Evolutionary conservation across 495 filamentous ascomycete species (phyloP).

Genomic region (Daldinia childiae): DNA sequence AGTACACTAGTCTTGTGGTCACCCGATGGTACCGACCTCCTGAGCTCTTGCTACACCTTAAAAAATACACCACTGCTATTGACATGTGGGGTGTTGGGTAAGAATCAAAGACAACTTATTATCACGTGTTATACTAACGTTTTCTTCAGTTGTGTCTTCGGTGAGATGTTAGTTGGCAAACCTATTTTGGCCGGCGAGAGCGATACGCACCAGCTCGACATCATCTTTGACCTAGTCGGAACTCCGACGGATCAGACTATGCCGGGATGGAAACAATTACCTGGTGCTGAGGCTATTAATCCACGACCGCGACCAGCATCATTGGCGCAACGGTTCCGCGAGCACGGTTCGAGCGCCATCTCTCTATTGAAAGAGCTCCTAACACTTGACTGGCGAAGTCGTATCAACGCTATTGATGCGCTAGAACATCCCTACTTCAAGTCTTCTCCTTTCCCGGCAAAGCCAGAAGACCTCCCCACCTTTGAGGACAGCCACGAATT

Average conservation of each 20-base stretch:
- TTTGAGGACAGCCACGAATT: conserved; percentile 97
- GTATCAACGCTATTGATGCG: conserved; percentile 95
- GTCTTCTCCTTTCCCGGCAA: conserved; percentile 77
- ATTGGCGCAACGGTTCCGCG: conserved; percentile 74
- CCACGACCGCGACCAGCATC: conserved; percentile 72
- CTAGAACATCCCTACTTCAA: conserved; percentile 92
- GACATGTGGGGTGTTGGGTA: conserved; percentile 99
- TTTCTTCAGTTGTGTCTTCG: conserved; percentile 83
- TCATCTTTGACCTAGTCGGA: conserved; percentile 94
- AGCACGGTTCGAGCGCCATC: conserved; percentile 74
- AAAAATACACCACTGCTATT: conserved; percentile 92
- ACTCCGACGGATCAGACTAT: conserved; percentile 90
- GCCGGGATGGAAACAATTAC: conserved; percentile 87
- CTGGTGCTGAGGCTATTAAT: conserved; percentile 78
- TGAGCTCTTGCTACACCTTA: conserved; percentile 86
- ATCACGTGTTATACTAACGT: conserved; percentile 42
- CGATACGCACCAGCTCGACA: conserved; percentile 86
- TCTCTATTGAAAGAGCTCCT: conserved; percentile 84
- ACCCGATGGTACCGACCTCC: conserved; percentile 98
- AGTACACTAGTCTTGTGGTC: conserved; percentile 95
- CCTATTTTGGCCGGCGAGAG: conserved; percentile 91
- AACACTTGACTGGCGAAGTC: conserved; percentile 84
- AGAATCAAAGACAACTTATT: conserved; percentile 34
- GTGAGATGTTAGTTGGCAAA: conserved; percentile 95
- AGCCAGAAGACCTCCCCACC: conserved; percentile 80